phyloP scores from a whole-genome alignment of 2,329 filamentous ascomycete genomes.

The Gyromitra esculenta region DNA sequence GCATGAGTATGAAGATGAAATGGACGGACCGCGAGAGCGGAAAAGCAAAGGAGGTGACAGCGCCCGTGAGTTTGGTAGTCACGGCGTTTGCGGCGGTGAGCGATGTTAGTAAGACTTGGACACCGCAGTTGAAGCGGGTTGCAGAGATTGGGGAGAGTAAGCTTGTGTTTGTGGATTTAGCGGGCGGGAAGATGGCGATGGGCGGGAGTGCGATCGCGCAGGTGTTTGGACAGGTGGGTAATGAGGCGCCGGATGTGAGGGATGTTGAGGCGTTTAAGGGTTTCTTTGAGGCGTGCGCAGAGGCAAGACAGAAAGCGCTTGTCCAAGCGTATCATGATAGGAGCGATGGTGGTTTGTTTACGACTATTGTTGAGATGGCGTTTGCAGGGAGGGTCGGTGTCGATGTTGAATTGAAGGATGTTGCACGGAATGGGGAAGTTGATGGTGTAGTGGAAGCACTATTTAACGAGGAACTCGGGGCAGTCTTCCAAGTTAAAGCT shows the following conservation, averaged over 20 bases:
- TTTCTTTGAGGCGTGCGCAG: conserved; percentile 86
- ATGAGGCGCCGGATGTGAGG: conserved; percentile 85
- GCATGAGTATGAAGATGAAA: conserved; percentile 98
- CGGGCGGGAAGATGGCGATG: conserved; percentile 79
- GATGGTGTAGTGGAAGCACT: conserved; percentile 77
- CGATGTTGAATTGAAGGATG: conserved; percentile 80
- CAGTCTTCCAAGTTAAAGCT: conserved; percentile 92
- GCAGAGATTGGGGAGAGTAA: conserved; percentile 84
- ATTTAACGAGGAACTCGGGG: conserved; percentile 96
- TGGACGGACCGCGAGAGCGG: conserved; percentile 76
- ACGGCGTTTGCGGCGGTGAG: conserved; percentile 88
- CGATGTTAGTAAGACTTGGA: conserved; percentile 89
- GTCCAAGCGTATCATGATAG: conserved; percentile 95
- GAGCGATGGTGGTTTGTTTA: conserved; percentile 91
- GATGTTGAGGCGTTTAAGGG: conserved; percentile 83
- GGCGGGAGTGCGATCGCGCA: conserved; percentile 93
- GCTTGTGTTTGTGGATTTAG: conserved; percentile 90
- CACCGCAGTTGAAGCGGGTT: conserved; percentile 80
- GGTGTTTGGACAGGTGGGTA: conserved; percentile 83
- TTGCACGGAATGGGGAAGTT: conserved; percentile 69
- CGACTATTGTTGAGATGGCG: conserved; percentile 95
- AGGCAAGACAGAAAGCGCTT: conserved; percentile 72
- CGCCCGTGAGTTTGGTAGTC: conserved; percentile 89
- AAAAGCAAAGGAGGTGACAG: conserved; percentile 83
- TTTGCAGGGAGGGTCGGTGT: conserved; percentile 92